phyloP scores from a whole-genome alignment of 2,329 filamentous ascomycete genomes.

The Paecilomyces formosus region DNA sequence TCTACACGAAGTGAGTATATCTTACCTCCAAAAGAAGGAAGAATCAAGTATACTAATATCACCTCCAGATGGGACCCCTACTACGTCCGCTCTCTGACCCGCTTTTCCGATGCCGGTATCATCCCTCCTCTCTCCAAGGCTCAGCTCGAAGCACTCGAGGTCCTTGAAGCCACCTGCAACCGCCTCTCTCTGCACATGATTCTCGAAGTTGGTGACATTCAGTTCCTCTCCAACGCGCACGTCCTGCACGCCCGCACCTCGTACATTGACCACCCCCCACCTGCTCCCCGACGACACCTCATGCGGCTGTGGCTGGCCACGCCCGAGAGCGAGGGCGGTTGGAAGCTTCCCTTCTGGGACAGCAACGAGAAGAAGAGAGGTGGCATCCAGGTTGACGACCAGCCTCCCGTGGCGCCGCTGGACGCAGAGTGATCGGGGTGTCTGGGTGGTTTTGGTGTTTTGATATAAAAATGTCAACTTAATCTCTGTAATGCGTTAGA shows the following conservation, averaged over 20 bases:
- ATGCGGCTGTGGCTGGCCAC: slow-evolving; percentile 80
- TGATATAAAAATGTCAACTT: neutral
- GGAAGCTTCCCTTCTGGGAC: slow-evolving; percentile 77
- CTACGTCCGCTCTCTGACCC: slow-evolving; percentile 66
- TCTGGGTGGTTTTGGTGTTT: neutral
- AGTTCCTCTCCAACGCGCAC: slow-evolving; percentile 76
- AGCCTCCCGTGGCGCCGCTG: slow-evolving; percentile 63
- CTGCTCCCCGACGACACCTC: slow-evolving; percentile 65
- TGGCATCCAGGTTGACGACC: slow-evolving; percentile 81
- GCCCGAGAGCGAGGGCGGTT: slow-evolving; percentile 74
- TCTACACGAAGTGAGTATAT: slow-evolving; percentile 60
- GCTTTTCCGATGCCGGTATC: slow-evolving; percentile 65
- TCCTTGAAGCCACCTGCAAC: slow-evolving; percentile 71
- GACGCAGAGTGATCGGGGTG: slow-evolving; percentile 62
- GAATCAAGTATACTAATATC: slow-evolving; percentile 6
- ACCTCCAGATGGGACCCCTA: slow-evolving; percentile 68
- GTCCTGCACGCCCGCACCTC: slow-evolving; percentile 74
- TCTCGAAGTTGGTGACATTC: slow-evolving; percentile 78
- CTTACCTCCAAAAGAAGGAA: neutral
- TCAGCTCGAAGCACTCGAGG: slow-evolving; percentile 59
- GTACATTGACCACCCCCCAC: slow-evolving; percentile 65
- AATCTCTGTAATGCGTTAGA: too few relatives aligned
- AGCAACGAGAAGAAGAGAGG: slow-evolving; percentile 77
- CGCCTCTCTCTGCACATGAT: slow-evolving; percentile 74
- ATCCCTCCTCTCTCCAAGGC: slow-evolving; percentile 65